phyloP scores from a whole-genome alignment of 1,139 yeast genomes.

The Yamadazyma aaseri region DNA sequence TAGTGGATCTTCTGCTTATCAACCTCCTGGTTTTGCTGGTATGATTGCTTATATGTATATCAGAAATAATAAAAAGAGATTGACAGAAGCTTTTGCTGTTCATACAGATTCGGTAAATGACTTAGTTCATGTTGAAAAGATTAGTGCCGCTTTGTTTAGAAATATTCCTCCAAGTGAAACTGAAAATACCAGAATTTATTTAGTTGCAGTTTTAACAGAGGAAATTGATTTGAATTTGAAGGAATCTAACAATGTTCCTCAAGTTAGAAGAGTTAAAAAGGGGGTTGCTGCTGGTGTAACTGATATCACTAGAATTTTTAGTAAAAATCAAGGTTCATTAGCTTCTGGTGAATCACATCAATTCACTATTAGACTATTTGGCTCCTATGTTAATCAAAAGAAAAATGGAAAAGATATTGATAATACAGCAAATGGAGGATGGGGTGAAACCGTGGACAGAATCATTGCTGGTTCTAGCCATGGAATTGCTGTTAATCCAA shows the following conservation, averaged over 20 bases:
- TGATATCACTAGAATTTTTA: conserved; percentile 77
- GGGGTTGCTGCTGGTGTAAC: conserved; percentile 91
- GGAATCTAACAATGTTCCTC: conserved; percentile 21
- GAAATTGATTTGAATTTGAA: conserved; percentile 41
- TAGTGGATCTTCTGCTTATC: conserved; percentile 56
- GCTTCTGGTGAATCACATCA: conserved; percentile 66
- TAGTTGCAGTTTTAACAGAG: conserved; percentile 70
- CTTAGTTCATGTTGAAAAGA: conserved; percentile 59
- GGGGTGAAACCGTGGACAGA: conserved; percentile 87
- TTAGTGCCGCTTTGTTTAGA: conserved; percentile 77
- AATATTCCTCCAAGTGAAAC: conserved; percentile 74
- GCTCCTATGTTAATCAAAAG: conserved; percentile 55
- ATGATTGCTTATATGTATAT: conserved; percentile 73
- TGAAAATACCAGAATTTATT: conserved; percentile 59
- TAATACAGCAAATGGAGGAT: conserved; percentile 59
- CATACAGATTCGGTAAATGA: conserved; percentile 60
- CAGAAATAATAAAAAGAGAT: conserved; percentile 60
- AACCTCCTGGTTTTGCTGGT: conserved; percentile 69
- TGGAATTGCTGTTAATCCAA: conserved; percentile 80
- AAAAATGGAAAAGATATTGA: conserved; percentile 22
- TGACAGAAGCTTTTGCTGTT: conserved; percentile 81
- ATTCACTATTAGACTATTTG: conserved; percentile 69
- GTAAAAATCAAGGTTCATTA: conserved; percentile 60
- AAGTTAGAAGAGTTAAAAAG: conserved; percentile 55
- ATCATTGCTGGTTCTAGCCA: conserved; percentile 73